Conservation (phyloP, 1,139 yeast species). For the Candida dubliniensis region DNA sequence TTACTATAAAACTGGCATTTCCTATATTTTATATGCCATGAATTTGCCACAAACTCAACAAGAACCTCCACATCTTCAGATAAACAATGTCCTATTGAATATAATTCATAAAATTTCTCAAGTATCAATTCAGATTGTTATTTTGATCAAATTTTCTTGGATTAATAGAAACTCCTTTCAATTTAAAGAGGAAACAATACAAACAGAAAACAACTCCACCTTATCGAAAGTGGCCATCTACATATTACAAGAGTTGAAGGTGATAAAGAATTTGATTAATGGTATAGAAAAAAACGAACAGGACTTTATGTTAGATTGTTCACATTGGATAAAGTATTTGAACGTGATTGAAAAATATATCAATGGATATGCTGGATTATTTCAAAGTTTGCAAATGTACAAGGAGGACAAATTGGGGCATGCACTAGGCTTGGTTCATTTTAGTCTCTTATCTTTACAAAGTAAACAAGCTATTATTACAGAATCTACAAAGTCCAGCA, state of each 20-base stretch:
- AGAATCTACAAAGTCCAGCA: constrained; percentile 9
- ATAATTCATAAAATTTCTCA: constrained; percentile 28
- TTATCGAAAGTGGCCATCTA: constrained; percentile 45
- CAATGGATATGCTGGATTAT: constrained; percentile 44
- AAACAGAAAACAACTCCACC: constrained; percentile 39
- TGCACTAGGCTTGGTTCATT: constrained; percentile 45
- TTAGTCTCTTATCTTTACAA: constrained; percentile 39
- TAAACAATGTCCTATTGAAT: constrained; percentile 8
- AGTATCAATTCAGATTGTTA: constrained; percentile 41
- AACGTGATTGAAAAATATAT: constrained; percentile 35
- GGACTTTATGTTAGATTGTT: constrained; percentile 17
- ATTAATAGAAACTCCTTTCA: constrained; percentile 33
- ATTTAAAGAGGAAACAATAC: constrained; percentile 26
- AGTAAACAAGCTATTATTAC: constrained; percentile 27
- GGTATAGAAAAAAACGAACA: constrained; percentile 11
- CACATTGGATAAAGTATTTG: constrained; percentile 38
- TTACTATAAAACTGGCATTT: constrained; percentile 34
- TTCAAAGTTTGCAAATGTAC: constrained; percentile 43
- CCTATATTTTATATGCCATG: constrained; percentile 28
- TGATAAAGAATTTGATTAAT: constrained; percentile 18
- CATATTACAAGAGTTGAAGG: constrained; percentile 34
- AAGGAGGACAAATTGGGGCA: constrained; percentile 42
- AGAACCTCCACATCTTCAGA: constrained; percentile 1
- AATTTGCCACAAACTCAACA: not conserved
- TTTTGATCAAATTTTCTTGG: constrained; percentile 43